A percentile compares a stretch with the other conserved stretches of the same genome.
Evolutionary conservation across 768 basidiomycete genomes (phyloP).

Genomic region (Pleurotus giganteus): DNA sequence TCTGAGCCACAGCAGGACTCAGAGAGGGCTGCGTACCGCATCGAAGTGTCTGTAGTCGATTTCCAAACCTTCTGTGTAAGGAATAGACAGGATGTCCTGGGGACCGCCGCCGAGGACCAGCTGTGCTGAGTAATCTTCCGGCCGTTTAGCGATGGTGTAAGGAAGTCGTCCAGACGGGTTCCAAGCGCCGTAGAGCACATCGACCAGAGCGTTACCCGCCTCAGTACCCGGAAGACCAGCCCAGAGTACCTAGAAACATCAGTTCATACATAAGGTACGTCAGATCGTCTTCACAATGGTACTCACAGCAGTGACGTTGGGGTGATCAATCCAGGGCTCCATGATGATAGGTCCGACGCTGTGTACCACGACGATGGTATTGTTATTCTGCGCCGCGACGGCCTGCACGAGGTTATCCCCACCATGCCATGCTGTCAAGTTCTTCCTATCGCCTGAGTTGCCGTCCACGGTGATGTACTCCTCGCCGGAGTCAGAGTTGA

Average conservation of each 20-base stretch:
- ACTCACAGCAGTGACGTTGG: slow-evolving; percentile 67
- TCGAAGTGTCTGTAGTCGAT: slow-evolving; percentile 79
- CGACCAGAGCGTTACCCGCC: slow-evolving; percentile 66
- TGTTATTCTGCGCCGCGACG: slow-evolving; percentile 64
- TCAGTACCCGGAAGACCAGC: slow-evolving; percentile 69
- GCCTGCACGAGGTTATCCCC: slow-evolving; percentile 71
- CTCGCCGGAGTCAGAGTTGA: slow-evolving; percentile 84
- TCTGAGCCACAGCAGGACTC: not conserved
- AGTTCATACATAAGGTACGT: slow-evolving; percentile 11
- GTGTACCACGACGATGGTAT: slow-evolving; percentile 71
- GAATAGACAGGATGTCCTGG: slow-evolving; percentile 44
- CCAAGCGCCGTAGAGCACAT: slow-evolving; percentile 67
- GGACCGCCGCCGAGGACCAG: slow-evolving; percentile 35
- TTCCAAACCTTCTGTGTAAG: slow-evolving; percentile 61
- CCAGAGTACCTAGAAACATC: slow-evolving; percentile 48
- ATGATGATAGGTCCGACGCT: slow-evolving; percentile 58
- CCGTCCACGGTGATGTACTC: slow-evolving; percentile 78
- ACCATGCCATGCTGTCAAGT: slow-evolving; percentile 71
- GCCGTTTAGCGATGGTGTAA: slow-evolving; percentile 69
- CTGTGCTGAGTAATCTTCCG: slow-evolving; percentile 57
- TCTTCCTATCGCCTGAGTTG: slow-evolving; percentile 73
- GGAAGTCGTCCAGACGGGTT: slow-evolving; percentile 71
- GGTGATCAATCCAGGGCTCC: slow-evolving; percentile 70
- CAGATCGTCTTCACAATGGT: slow-evolving; percentile 15
- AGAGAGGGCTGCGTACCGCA: slow-evolving; percentile 41